phyloP scores from a whole-genome alignment of 2,329 filamentous ascomycete genomes.

The Aspergillus sp. region DNA sequence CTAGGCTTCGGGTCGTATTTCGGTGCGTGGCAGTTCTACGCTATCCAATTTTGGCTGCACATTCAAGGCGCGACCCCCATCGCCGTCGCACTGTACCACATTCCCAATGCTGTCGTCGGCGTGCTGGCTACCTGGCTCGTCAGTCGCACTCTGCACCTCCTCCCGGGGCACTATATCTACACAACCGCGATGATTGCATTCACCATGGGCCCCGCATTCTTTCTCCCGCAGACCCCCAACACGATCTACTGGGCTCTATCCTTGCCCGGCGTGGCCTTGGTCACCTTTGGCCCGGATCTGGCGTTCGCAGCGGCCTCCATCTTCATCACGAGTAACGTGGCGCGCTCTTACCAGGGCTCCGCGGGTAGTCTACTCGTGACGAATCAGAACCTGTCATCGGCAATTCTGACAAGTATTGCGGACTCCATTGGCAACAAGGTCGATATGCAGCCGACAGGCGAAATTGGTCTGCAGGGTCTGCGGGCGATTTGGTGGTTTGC shows the following conservation, averaged over 20 bases:
- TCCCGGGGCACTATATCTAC: conserved; percentile 42
- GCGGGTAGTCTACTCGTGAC: conserved; percentile 42
- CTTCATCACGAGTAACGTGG: conserved; percentile 42
- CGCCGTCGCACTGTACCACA: conserved; percentile 37
- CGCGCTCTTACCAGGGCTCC: conserved; percentile 40
- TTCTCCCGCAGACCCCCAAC: conserved; percentile 32
- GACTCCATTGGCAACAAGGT: conserved; percentile 31
- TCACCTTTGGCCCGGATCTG: conserved; percentile 42
- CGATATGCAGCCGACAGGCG: conserved; percentile 12
- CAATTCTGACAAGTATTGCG: conserved; percentile 31
- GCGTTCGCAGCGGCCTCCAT: conserved; percentile 43
- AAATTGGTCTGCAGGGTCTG: conserved; percentile 27
- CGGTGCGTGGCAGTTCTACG: conserved; percentile 34
- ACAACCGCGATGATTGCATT: conserved; percentile 37
- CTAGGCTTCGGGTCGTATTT: conserved; percentile 40
- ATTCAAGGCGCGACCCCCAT: conserved; percentile 34
- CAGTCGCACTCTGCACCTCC: conserved; percentile 38
- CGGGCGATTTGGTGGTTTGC: conserved; percentile 38
- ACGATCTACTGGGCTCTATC: conserved; percentile 41
- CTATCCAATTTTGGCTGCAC: conserved; percentile 33
- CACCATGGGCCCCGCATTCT: conserved; percentile 33
- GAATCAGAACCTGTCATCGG: conserved; percentile 40
- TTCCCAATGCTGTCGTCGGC: conserved; percentile 40
- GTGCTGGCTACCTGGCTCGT: conserved; percentile 42
- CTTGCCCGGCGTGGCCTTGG: conserved; percentile 38